phyloP scores from a whole-genome alignment of 768 basidiomycete species.

The Chalciporus pseudorubinellus region DNA sequence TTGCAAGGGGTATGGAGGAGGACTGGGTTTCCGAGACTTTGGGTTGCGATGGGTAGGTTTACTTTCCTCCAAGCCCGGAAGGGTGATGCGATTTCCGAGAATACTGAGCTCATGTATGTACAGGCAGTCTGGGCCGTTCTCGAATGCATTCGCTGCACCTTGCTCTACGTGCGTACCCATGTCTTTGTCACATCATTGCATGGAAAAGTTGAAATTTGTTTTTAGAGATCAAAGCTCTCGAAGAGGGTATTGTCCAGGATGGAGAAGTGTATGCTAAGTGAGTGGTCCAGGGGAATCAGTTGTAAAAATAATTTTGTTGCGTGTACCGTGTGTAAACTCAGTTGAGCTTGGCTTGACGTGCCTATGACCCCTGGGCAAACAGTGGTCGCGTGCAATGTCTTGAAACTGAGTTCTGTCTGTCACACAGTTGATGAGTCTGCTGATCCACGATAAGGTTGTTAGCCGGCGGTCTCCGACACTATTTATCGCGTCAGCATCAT shows the following conservation, averaged over 20 bases:
- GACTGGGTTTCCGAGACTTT: conserved; percentile 36
- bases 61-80: not conserved
- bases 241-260: conserved; percentile 23
- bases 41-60: conserved; percentile 25
- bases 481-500: not conserved
- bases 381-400: too few species aligned
- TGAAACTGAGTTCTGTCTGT: not conserved
- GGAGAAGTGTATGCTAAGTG: conserved; percentile 8
- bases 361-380: too few species aligned
- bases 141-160: conserved; percentile 31
- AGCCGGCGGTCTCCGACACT: not conserved
- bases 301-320: not conserved
- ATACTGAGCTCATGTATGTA: not conserved
- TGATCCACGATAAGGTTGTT: not conserved
- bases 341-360: too few species aligned
- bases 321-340: not conserved
- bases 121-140: conserved; percentile 22
- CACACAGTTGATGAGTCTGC: too few species aligned
- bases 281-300: not conserved
- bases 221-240: conserved; percentile 31
- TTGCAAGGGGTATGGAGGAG: conserved; percentile 41
- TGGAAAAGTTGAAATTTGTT: conserved; percentile 1
- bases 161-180: conserved; percentile 25
- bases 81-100: not conserved
- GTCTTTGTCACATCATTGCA: not conserved